phyloP scores from a whole-genome alignment of 2,329 filamentous ascomycete species.

The Fusarium sp. region DNA sequence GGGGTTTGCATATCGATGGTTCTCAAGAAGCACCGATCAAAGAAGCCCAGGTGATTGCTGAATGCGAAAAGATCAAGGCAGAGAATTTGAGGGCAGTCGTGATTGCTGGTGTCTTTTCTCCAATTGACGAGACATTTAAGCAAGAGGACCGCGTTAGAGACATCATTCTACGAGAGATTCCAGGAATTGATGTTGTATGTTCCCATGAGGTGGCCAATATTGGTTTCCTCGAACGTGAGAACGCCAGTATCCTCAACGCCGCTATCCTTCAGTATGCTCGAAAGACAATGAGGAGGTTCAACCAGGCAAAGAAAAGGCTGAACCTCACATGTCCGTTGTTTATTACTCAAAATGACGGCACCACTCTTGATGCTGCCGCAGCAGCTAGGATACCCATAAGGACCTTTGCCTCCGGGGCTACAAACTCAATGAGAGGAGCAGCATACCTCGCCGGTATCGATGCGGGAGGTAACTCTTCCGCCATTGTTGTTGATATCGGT shows the following conservation, averaged over 20 bases:
- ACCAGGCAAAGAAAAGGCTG: slow-evolving; percentile 57
- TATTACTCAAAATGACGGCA: slow-evolving; percentile 65
- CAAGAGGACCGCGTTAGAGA: slow-evolving; percentile 47
- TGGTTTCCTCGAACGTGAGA: slow-evolving; percentile 62
- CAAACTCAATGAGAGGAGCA: slow-evolving; percentile 64
- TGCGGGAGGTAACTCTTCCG: slow-evolving; percentile 4
- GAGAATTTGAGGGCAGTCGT: neutral
- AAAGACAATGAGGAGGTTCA: slow-evolving; percentile 60
- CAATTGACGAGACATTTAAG: neutral
- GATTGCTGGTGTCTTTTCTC: neutral
- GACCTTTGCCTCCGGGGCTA: slow-evolving; percentile 63
- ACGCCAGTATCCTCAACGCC: slow-evolving; percentile 66
- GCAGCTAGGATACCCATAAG: slow-evolving; percentile 60
- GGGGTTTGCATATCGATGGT: slow-evolving; percentile 8
- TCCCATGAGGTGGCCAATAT: slow-evolving; percentile 53
- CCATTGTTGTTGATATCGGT: slow-evolving; percentile 63
- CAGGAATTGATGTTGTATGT: slow-evolving; percentile 18
- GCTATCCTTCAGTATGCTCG: slow-evolving; percentile 61
- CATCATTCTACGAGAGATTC: slow-evolving; percentile 1
- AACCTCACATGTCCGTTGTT: slow-evolving; percentile 56
- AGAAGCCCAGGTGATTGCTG: neutral
- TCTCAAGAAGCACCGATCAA: neutral
- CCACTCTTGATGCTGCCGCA: slow-evolving; percentile 56
- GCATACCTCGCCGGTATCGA: slow-evolving; percentile 58
- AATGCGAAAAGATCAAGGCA: neutral